Evolutionary conservation across 805 yeast species (phyloP), one percentile per base, ranked within the genome.

Genomic region (Ogataea pignaliae): DNA sequence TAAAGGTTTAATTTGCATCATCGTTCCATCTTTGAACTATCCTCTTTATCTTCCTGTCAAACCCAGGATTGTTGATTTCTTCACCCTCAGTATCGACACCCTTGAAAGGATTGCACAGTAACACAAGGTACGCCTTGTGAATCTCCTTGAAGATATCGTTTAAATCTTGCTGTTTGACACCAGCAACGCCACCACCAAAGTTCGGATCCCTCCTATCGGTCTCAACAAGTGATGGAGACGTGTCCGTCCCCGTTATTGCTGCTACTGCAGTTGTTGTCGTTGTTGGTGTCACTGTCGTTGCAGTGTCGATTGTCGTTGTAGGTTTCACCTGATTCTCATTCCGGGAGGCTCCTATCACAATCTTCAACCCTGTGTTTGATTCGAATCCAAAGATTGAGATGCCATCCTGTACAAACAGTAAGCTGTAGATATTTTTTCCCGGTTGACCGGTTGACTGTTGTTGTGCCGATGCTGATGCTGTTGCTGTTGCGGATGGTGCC

Each of bases 331-430:
- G 62, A 43, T 57, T 56, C 35, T 66, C 66, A 44, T 65, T 65
- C 11, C 64, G 54, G 17, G 68, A 56, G 16, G 73, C 63, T 3
- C 89, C 90, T 17, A 83, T 64, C 16, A 83, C 75, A 2, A 84
- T 73, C 60, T 82, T 83, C 40, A 83, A 64, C 10, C 88, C 88
- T 31, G 85, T 81, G 53, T 75, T 79, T 8, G 84, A 78, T 59
- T 82, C 87, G 53, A 72, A 72, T 3, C 90, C 90, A 58, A 79
- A 83, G 28, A 84, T 83, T 29, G 78, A 70, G 28, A 81, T 70
- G 2, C 78, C 85, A 52, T 83, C 88, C 48, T 84, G 85, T 3
- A 81, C 75, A 58, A 83, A 81, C 31, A 84, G 64, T 26, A 84
- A 63, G 29, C 73, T 64, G 38, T 71, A 67, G 15, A 73, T 60